Conservation (phyloP, 192 early-diverging fungal species). For the Coemansia sp. region DNA sequence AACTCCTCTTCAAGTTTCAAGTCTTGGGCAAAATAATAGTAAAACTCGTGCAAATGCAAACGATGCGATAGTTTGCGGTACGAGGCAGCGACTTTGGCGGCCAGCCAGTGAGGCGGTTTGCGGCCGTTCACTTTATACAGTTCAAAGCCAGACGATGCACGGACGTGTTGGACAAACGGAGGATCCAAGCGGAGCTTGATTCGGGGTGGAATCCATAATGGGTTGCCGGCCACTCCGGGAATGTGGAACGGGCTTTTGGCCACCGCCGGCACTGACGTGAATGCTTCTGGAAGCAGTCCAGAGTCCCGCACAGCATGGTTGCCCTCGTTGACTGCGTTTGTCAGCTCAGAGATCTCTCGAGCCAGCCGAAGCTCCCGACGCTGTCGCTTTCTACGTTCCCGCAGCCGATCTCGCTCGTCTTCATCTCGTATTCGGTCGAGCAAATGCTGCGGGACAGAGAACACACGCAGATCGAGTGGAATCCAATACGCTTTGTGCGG, state of each 20-base stretch:
- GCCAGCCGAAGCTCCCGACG: conserved; percentile 11
- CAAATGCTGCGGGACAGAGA: conserved; percentile 24
- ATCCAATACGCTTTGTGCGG: conserved; percentile 47
- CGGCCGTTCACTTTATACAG: conserved; percentile 39
- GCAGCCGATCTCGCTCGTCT: conserved; percentile 10
- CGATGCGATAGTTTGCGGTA: conserved; percentile 16
- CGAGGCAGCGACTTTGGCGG: conserved; percentile 18
- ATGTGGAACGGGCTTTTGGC: conserved; percentile 12
- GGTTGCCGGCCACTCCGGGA: conserved; percentile 33
- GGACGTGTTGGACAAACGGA: conserved; percentile 47
- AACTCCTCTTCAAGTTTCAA: conserved; percentile 50
- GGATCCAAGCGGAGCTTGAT: conserved; percentile 29
- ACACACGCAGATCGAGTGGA: conserved; percentile 37
- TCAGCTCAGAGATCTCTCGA: conserved; percentile 16
- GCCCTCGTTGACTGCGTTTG: conserved; percentile 24
- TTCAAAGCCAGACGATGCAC: conserved; percentile 40
- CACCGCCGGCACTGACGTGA: conserved; percentile 17
- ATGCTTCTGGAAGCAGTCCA: conserved; percentile 39
- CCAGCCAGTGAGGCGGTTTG: conserved; percentile 50
- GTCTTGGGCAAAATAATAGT: conserved; percentile 34
- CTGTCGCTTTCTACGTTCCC: conserved; percentile 2
- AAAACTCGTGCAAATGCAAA: conserved; percentile 38
- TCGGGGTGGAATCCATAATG: conserved; percentile 40
- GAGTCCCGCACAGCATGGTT: conserved; percentile 15
- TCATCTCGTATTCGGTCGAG: conserved; percentile 19